Evolutionary conservation across 345 rosid genomes (phyloP).

Genomic region (Barbarea vulgaris): DNA sequence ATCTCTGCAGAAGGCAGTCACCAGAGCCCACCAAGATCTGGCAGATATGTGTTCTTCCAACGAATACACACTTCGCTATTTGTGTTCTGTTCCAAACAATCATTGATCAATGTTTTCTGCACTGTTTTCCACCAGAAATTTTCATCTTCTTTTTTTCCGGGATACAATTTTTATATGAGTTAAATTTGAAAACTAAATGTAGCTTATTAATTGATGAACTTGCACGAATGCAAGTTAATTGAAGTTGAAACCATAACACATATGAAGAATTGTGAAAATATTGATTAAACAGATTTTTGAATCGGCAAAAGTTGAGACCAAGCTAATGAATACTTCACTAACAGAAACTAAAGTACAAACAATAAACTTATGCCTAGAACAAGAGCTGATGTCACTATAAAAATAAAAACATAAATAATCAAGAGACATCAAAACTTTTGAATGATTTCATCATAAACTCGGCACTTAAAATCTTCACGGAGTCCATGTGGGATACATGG

Average conservation of each 20-base stretch:
- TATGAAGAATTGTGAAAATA: conserved; percentile 9
- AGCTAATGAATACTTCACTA: conserved; percentile 25
- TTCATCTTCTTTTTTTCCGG: conserved; percentile 13
- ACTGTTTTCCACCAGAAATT: background rate
- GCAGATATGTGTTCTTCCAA: conserved; percentile 92
- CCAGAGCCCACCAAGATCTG: conserved; percentile 86
- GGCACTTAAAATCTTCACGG: conserved; percentile 30
- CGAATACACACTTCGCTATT: conserved; percentile 78
- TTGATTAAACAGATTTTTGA: background rate
- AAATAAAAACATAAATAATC: conserved; percentile 24
- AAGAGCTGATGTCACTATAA: conserved; percentile 24
- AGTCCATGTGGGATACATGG: conserved; percentile 31
- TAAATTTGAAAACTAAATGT: background rate
- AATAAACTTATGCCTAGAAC: conserved; percentile 26
- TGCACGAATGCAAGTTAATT: background rate
- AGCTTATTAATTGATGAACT: background rate
- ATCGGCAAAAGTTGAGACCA: background rate
- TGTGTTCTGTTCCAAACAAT: conserved; percentile 58
- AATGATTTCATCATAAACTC: background rate
- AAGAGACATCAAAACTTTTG: conserved; percentile 41
- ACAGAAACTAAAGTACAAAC: conserved; percentile 27
- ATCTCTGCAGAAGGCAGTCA: conserved; percentile 82
- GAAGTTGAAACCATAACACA: background rate
- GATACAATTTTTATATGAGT: background rate
- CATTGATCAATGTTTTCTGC: conserved; percentile 8